Base-by-base conservation (phyloP, 345 rosid species). In the Rhizophora mangle region DNA sequence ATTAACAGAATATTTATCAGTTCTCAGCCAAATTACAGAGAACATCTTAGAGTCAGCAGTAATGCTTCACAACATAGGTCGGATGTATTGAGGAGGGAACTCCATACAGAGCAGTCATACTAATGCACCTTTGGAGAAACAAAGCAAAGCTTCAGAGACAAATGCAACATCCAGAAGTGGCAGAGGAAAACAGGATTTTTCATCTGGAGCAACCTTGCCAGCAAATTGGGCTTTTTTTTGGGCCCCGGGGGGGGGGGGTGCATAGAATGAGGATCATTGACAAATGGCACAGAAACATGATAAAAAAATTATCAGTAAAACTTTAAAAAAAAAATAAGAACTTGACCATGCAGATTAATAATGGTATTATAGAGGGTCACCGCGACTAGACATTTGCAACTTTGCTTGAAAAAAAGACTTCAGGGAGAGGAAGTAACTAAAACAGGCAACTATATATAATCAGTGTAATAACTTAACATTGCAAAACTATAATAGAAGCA, bases 401-500 rank as follows among this genome's bases (percentile, higher is more conserved):
- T 58, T 59, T 59, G 37, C 59, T 21, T 65, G 60, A 52, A 27
- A 32, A 32, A 65, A 59, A 65, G 36, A 69, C 39, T 29, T 49
- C 32, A 59, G 51, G 57, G 49, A 37, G 22, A 34, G 10, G 10
- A 56, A 62, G 61, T 24, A 30, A 32, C 27, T 32, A 62, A 30
- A 65, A n/a, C 34, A 29, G 37, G 37, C 51, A 65, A 29, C 56
- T 3, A 22, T 20, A 51, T 43, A 52, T 62, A 16, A 47, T 37
- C 18, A 52, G 34, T 11, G 24, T 22, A 68, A 62, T 65, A 60
- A 47, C 56, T 15, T 37, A 39, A 21, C 60, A 68, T 57, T 43
- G 57, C n/a, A 26, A 37, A 57, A 21, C 24, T 62, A 72, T 65
- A 53, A 64, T 39, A 71, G 68, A 20, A n/a, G 21, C 8, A 21